These are phyloP conservation scores for Carallia pectinifolia DNA, from an alignment of 345 rosid genomes.

Conservation along the genomic window DNA sequence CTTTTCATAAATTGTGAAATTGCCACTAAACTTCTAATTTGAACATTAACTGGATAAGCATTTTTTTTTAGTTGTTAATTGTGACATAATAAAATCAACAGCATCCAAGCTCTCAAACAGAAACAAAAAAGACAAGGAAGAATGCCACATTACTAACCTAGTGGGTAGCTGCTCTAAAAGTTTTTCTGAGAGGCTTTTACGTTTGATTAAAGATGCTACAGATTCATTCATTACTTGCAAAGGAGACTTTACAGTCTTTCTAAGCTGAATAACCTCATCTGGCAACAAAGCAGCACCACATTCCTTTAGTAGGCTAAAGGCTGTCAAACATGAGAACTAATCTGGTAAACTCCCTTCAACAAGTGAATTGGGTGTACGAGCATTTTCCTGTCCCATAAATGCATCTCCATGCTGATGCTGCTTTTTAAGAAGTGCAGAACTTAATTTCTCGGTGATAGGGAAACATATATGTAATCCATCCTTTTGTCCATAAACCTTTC, in stretches of 20 bases:
- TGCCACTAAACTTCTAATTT: no score
- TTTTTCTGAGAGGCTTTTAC: conserved; percentile 47
- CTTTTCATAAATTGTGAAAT: no score
- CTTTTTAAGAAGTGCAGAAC: conserved; percentile 39
- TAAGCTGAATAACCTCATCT: no score
- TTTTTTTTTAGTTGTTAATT: no score
- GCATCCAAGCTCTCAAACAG: conserved; percentile 4
- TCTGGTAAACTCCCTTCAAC: conserved; percentile 29
- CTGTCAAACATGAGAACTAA: conserved; percentile 47
- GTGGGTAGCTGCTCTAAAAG: conserved; percentile 70
- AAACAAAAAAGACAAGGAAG: conserved; percentile 7
- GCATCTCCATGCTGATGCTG: conserved; percentile 26
- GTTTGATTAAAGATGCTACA: not conserved
- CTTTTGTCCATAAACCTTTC: conserved; percentile 53
- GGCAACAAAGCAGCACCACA: no score
- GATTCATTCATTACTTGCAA: no score
- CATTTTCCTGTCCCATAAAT: conserved; percentile 30
- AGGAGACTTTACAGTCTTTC: no score
- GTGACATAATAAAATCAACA: no score
- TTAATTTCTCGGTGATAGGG: conserved; percentile 72
- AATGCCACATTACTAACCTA: conserved; percentile 45
- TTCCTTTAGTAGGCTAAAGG: conserved; percentile 27
- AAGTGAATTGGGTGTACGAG: conserved; percentile 22
- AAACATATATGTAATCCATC: conserved; percentile 63
- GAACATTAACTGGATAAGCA: no score